Evolutionary conservation across 768 basidiomycete species (phyloP).

Genomic region (Leccinum aurantiacum): DNA sequence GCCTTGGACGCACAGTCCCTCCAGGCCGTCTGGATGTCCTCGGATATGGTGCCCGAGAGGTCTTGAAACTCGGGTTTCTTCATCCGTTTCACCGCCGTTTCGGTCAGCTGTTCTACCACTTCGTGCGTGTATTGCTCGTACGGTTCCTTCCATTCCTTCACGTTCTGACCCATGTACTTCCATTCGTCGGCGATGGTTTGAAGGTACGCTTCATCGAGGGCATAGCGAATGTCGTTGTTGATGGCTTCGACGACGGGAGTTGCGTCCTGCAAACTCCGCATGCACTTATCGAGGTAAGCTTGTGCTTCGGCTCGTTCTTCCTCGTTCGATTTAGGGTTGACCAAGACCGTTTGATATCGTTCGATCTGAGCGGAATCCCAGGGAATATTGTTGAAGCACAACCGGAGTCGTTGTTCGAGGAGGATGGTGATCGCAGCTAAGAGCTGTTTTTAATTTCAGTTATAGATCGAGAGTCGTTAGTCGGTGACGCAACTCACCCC

Average conservation of each 20-base stretch:
- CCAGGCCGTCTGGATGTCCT: background rate
- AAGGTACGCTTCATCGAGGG: background rate
- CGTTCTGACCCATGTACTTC: background rate
- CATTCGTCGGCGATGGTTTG: background rate
- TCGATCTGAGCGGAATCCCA: background rate
- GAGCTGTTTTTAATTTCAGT: background rate
- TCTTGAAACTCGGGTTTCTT: background rate
- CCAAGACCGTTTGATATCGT: background rate
- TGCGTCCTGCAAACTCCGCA: background rate
- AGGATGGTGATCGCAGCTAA: fast-evolving
- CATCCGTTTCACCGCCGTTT: background rate
- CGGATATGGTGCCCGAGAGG: background rate
- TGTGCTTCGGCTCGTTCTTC: background rate
- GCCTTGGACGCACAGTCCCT: background rate
- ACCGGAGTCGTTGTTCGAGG: background rate
- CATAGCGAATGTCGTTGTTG: background rate
- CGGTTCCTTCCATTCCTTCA: background rate
- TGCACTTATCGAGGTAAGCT: background rate
- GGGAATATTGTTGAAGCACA: background rate
- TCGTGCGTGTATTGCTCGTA: background rate
- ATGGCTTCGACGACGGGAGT: background rate
- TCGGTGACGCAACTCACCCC: background rate
- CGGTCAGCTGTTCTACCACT: background rate
- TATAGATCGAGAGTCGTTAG: too few relatives aligned
- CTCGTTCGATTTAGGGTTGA: background rate